phyloP scores from a whole-genome alignment of 495 filamentous ascomycete species.

The Neurospora sp. region DNA sequence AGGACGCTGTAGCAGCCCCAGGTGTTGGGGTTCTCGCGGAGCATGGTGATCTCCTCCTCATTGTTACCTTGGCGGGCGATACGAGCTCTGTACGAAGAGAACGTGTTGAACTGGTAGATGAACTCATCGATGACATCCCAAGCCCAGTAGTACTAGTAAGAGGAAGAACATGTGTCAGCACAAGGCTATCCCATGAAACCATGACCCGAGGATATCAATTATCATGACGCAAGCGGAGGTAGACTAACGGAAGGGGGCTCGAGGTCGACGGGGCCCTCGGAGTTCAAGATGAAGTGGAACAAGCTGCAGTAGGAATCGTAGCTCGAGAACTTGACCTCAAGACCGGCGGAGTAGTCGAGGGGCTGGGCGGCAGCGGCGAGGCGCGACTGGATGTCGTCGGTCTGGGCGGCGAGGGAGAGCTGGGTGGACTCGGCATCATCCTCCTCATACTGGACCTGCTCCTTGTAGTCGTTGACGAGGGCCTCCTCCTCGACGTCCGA shows the following conservation, averaged over 20 bases:
- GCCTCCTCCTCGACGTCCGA: slow-evolving; percentile 92
- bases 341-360: slow-evolving; percentile 84
- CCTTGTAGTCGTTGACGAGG: slow-evolving; percentile 84
- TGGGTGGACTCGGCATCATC: slow-evolving; percentile 69
- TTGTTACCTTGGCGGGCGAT: slow-evolving; percentile 77
- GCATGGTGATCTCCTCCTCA: slow-evolving; percentile 79
- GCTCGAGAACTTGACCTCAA: slow-evolving; percentile 93
- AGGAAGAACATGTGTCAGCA: background rate
- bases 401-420: slow-evolving; percentile 41
- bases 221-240: background rate
- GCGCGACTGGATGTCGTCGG: slow-evolving; percentile 83
- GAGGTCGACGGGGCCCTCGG: slow-evolving; percentile 91
- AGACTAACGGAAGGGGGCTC: slow-evolving; percentile 84
- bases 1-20: slow-evolving; percentile 99
- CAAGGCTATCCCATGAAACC: background rate
- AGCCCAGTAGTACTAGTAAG: slow-evolving; percentile 85
- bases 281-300: slow-evolving; percentile 98
- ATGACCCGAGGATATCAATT: background rate
- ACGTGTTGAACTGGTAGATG: slow-evolving; percentile 99
- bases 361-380: slow-evolving; percentile 84
- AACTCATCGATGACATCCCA: slow-evolving; percentile 99
- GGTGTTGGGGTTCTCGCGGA: slow-evolving; percentile 93
- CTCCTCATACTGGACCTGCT: slow-evolving; percentile 88
- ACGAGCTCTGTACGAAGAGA: slow-evolving; percentile 89
- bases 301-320: slow-evolving; percentile 99